Evolutionary conservation across 179 eudicot species (phyloP).

Genomic region (Amaranthus tricolor): DNA sequence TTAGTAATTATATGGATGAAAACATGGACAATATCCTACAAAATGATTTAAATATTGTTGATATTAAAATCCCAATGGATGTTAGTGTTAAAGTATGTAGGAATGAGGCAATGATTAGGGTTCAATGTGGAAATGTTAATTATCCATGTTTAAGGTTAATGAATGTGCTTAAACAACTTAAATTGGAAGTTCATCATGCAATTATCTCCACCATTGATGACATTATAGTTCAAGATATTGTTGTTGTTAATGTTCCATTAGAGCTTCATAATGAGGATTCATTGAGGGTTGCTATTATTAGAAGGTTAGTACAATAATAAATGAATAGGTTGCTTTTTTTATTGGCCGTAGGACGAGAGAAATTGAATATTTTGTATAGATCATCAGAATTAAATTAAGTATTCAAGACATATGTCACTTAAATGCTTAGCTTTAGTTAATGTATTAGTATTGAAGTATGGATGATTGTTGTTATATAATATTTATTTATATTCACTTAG

Average conservation of each 20-base stretch:
- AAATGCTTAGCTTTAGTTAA: no score
- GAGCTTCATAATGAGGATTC: slow-evolving; percentile 34
- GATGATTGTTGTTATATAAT: no score
- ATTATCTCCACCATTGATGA: slow-evolving; percentile 57
- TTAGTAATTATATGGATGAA: neutral
- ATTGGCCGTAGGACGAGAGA: no score
- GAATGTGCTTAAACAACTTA: slow-evolving; percentile 55
- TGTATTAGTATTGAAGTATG: no score
- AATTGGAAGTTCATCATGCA: slow-evolving; percentile 60
- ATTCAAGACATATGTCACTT: no score
- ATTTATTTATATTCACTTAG: no score
- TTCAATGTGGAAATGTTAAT: slow-evolving; percentile 49
- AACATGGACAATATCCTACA: neutral
- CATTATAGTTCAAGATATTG: slow-evolving; percentile 79
- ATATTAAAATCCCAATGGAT: slow-evolving; percentile 16
- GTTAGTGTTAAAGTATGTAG: slow-evolving; percentile 63
- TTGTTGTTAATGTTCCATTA: slow-evolving; percentile 41
- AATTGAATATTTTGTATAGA: no score
- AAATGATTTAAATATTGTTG: neutral
- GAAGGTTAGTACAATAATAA: slow-evolving; percentile 21
- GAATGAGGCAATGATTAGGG: slow-evolving; percentile 61
- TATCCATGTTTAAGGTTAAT: slow-evolving; percentile 60
- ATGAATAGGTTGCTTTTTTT: no score
- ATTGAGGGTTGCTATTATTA: slow-evolving; percentile 37
- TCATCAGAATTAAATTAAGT: no score